phyloP scores from a whole-genome alignment of 108 stramenopile species.

The Tribonema minus region DNA sequence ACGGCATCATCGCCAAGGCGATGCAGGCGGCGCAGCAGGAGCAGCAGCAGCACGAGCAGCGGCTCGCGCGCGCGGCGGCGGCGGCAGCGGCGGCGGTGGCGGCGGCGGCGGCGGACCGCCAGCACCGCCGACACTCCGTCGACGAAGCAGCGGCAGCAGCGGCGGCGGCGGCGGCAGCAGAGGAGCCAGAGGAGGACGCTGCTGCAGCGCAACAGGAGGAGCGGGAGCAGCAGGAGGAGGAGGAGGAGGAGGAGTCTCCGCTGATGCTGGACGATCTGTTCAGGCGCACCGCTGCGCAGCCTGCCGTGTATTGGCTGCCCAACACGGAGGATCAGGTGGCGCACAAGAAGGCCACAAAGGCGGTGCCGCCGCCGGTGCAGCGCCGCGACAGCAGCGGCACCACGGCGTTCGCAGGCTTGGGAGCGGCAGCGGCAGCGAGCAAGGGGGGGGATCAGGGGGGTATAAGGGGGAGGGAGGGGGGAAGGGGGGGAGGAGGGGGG shows the following conservation, averaged over 20 bases:
- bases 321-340: conserved; percentile 33
- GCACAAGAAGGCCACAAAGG: too few relatives aligned
- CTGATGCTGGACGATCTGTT: conserved; percentile 31
- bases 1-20: neutral
- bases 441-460: too few relatives aligned
- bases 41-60: neutral
- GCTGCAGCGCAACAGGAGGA: neutral
- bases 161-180: neutral
- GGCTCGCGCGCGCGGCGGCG: neutral
- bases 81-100: conserved; percentile 3
- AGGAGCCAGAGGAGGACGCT: too few relatives aligned
- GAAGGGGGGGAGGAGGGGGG: too few relatives aligned
- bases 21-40: neutral
- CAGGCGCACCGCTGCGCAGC: conserved; percentile 15
- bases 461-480: too few relatives aligned
- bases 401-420: too few relatives aligned
- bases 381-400: too few relatives aligned
- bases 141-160: neutral
- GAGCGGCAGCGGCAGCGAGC: too few relatives aligned
- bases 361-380: too few relatives aligned
- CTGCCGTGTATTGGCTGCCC: conserved; percentile 39
- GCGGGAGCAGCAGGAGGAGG: neutral
- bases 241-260: conserved; percentile 20
- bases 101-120: too few relatives aligned
- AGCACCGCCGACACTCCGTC: neutral